Evolutionary conservation across 164 flowering plant species (phyloP).

Genomic region (Piper longum): DNA sequence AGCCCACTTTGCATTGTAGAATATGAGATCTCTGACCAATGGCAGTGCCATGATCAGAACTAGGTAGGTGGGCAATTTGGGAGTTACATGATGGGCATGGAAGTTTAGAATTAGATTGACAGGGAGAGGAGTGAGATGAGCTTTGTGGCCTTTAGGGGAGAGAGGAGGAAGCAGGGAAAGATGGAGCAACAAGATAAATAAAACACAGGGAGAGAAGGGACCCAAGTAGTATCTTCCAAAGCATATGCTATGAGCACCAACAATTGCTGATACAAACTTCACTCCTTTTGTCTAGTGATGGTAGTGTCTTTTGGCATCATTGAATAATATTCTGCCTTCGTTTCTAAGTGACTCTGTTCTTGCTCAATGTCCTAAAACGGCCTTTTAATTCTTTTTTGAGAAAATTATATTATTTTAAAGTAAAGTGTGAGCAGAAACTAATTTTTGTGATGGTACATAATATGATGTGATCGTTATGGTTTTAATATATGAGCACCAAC

Average conservation of each 20-base stretch:
- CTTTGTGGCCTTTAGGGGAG: background rate
- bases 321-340: background rate
- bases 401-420: too few relatives aligned
- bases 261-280: background rate
- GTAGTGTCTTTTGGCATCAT: background rate
- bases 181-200: background rate
- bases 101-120: too few relatives aligned
- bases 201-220: background rate
- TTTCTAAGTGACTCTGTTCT: background rate
- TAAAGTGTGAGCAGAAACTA: too few relatives aligned
- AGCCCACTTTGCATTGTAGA: too few relatives aligned
- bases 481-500: too few relatives aligned
- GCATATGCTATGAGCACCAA: background rate
- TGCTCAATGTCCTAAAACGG: background rate
- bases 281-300: background rate
- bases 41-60: background rate
- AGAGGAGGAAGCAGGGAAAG: background rate
- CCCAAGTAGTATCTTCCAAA: background rate
- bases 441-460: too few relatives aligned
- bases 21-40: background rate
- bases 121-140: background rate
- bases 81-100: background rate
- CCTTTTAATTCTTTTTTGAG: background rate
- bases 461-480: too few relatives aligned
- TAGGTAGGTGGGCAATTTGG: background rate